phyloP scores from a whole-genome alignment of 495 filamentous ascomycete species.

The Massariosphaeria phaeospora region DNA sequence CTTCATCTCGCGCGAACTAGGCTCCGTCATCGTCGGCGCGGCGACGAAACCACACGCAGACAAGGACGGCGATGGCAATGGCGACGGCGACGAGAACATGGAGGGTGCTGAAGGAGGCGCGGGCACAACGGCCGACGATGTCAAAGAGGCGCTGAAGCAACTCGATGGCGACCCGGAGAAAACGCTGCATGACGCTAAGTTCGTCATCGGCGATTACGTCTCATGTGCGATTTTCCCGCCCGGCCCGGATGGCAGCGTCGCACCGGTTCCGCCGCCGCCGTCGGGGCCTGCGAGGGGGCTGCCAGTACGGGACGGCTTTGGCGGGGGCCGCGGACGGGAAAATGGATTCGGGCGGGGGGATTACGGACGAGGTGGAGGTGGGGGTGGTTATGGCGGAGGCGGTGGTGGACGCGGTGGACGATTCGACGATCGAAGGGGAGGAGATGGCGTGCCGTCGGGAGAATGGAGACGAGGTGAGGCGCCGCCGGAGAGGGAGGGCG shows the following conservation, averaged over 20 bases:
- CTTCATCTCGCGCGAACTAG: slow-evolving; percentile 72
- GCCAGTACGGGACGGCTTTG: slow-evolving; percentile 28
- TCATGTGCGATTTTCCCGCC: slow-evolving; percentile 75
- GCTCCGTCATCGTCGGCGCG: slow-evolving; percentile 71
- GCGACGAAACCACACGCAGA: slow-evolving; percentile 36
- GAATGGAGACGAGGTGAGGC: slow-evolving; percentile 59
- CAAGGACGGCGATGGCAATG: slow-evolving; percentile 14
- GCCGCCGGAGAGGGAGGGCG: slow-evolving; percentile 44
- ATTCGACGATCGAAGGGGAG: not conserved
- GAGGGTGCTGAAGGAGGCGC: slow-evolving; percentile 1
- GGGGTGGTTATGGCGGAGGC: slow-evolving; percentile 38
- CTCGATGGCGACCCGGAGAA: slow-evolving; percentile 60
- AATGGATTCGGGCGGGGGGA: slow-evolving; percentile 19
- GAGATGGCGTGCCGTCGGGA: slow-evolving; percentile 45
- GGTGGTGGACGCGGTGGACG: slow-evolving; percentile 7
- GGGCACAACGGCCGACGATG: slow-evolving; percentile 6
- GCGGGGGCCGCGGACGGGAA: slow-evolving; percentile 21
- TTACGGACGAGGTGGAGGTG: slow-evolving; percentile 39
- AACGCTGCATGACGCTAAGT: slow-evolving; percentile 67
- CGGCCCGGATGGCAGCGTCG: slow-evolving; percentile 66
- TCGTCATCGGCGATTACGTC: slow-evolving; percentile 86
- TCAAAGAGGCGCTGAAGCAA: slow-evolving; percentile 21
- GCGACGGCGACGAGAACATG: slow-evolving; percentile 16
- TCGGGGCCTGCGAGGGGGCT: slow-evolving; percentile 21
- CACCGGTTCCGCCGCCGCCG: slow-evolving; percentile 47